A percentile compares a stretch with the other conserved stretches of the same genome.
Conservation (phyloP, 768 basidiomycete genomes). For the Stropharia rugosoannulata region DNA sequence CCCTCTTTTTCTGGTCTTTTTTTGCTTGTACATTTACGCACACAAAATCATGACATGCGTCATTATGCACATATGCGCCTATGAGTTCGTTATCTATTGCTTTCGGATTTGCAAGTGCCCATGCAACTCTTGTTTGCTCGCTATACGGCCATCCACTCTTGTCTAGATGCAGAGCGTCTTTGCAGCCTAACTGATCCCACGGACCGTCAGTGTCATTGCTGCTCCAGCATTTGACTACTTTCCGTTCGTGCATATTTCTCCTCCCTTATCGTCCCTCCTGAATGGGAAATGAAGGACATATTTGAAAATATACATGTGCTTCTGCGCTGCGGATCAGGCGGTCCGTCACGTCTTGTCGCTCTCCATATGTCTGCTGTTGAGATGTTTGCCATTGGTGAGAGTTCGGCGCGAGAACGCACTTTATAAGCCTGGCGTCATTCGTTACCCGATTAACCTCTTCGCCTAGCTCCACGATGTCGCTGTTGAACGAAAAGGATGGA, state of each 20-base stretch:
- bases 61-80: constrained; percentile 22
- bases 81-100: constrained; percentile 18
- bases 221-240: too few species aligned
- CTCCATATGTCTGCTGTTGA: not conserved
- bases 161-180: too few species aligned
- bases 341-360: not conserved
- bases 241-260: not conserved
- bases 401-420: not conserved
- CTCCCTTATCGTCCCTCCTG: not conserved
- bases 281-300: not conserved
- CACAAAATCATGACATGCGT: constrained; percentile 24
- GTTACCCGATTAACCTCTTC: not conserved
- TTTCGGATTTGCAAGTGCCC: not conserved
- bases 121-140: not conserved
- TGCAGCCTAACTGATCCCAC: too few species aligned
- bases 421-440: not conserved
- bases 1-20: constrained; percentile 11
- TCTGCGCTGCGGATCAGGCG: constrained; percentile 1
- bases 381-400: not conserved
- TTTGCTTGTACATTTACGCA: constrained; percentile 19
- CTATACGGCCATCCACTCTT: too few species aligned
- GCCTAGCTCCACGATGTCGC: not conserved
- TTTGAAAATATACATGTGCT: not conserved
- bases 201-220: too few species aligned
- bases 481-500: not conserved